These are phyloP conservation scores for Schoenoplectus triqueter DNA, from an alignment of 202 grass and related monocot species.

Conservation along the genomic window DNA sequence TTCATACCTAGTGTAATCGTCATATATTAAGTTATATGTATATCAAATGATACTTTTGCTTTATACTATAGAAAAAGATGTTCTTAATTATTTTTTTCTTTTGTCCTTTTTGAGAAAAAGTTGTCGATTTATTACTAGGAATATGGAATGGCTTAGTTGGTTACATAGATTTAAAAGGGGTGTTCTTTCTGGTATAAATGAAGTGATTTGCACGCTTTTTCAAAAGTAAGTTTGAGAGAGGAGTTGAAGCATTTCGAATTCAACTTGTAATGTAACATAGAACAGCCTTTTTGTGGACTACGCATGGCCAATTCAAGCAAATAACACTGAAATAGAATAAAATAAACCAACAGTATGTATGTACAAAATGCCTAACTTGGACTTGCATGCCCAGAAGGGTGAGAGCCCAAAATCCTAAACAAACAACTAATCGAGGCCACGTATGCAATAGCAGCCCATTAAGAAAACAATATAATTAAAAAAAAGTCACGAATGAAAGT, in stretches of 20 bases:
- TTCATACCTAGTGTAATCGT: constrained; percentile 67
- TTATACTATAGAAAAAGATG: too few relatives aligned
- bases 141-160: background rate
- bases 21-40: background rate
- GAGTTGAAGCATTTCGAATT: background rate
- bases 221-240: background rate
- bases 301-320: background rate
- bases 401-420: background rate
- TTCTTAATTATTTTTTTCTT: background rate
- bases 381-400: background rate
- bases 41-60: background rate
- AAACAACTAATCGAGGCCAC: background rate
- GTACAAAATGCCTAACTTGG: background rate
- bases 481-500: background rate
- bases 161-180: background rate
- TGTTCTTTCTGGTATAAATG: background rate
- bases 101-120: background rate
- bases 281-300: background rate
- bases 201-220: background rate
- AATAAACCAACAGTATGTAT: background rate
- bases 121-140: background rate
- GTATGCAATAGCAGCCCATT: background rate
- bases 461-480: background rate
- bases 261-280: background rate
- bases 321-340: background rate